These are phyloP conservation scores for Fusarium azukiicola DNA, from an alignment of 2,329 filamentous ascomycete genomes.

Conservation along the genomic window DNA sequence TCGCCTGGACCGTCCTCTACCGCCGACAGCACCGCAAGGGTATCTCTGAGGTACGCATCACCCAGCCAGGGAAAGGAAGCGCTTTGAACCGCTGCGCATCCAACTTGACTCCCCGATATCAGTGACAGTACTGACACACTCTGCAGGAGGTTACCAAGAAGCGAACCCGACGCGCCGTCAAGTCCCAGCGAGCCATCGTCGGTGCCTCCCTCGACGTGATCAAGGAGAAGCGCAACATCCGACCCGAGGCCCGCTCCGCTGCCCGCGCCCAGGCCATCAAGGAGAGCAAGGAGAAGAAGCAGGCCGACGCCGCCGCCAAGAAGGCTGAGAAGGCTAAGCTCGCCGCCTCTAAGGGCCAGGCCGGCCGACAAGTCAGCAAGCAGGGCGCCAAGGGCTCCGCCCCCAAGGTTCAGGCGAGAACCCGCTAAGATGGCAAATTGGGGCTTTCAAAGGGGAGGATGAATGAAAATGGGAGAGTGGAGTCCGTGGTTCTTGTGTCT, in stretches of 20 bases:
- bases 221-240: conserved; percentile 98
- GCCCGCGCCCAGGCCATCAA: conserved; percentile 95
- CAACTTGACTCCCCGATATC: conserved; percentile 15
- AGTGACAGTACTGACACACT: conserved; percentile 64
- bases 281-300: conserved; percentile 99
- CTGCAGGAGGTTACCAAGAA: conserved; percentile 99
- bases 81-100: neutral
- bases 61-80: conserved; percentile 15
- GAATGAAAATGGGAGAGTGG: conserved; percentile 57
- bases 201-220: conserved; percentile 99
- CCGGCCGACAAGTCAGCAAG: conserved; percentile 93
- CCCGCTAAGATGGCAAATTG: conserved; percentile 77
- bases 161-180: conserved; percentile 98
- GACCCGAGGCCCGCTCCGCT: conserved; percentile 96
- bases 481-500: conserved; percentile 68
- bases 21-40: conserved; percentile 99
- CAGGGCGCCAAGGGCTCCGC: conserved; percentile 96
- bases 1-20: conserved; percentile 99
- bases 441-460: conserved; percentile 43
- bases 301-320: conserved; percentile 92
- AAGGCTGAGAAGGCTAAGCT: conserved; percentile 99
- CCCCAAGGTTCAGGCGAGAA: conserved; percentile 91
- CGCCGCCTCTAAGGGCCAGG: conserved; percentile 90
- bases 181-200: conserved; percentile 99
- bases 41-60: conserved; percentile 96